Evolutionary conservation across 2,329 filamentous ascomycete species (phyloP).

Genomic region (Neoarthrinium moseri): DNA sequence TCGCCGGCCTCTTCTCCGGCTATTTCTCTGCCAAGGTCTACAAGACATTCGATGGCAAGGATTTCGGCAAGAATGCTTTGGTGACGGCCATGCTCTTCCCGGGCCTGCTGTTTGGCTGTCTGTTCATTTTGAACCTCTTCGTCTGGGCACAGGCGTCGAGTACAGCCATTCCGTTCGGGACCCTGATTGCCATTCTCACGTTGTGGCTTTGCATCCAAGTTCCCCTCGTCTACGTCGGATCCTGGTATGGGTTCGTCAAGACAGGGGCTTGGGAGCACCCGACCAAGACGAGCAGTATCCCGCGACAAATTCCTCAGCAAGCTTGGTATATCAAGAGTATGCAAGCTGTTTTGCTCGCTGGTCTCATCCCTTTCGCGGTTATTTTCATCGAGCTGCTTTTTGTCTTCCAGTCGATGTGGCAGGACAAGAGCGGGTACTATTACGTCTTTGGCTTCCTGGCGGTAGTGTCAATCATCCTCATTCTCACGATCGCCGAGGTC

Average conservation of each 20-base stretch:
- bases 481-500: conserved; percentile 78
- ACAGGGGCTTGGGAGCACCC: conserved; percentile 75
- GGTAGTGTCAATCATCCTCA: conserved; percentile 69
- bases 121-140: conserved; percentile 83
- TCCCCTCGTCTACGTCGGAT: conserved; percentile 78
- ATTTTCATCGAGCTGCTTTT: conserved; percentile 87
- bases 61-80: conserved; percentile 74
- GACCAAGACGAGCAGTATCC: conserved; percentile 69
- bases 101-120: conserved; percentile 69
- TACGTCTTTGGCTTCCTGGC: conserved; percentile 87
- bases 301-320: conserved; percentile 72
- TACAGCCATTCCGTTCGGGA: conserved; percentile 82
- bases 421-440: conserved; percentile 89
- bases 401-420: conserved; percentile 84
- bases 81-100: conserved; percentile 78
- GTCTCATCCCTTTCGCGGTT: conserved; percentile 80
- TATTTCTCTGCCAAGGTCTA: conserved; percentile 85
- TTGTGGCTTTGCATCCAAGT: conserved; percentile 87
- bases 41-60: conserved; percentile 75
- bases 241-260: conserved; percentile 71
- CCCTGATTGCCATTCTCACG: conserved; percentile 67
- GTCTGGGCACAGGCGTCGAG: conserved; percentile 89
- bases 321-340: conserved; percentile 71
- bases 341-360: conserved; percentile 68
- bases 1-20: conserved; percentile 80